phyloP scores from a whole-genome alignment of 805 yeast species.

The Ogataea henricii region DNA sequence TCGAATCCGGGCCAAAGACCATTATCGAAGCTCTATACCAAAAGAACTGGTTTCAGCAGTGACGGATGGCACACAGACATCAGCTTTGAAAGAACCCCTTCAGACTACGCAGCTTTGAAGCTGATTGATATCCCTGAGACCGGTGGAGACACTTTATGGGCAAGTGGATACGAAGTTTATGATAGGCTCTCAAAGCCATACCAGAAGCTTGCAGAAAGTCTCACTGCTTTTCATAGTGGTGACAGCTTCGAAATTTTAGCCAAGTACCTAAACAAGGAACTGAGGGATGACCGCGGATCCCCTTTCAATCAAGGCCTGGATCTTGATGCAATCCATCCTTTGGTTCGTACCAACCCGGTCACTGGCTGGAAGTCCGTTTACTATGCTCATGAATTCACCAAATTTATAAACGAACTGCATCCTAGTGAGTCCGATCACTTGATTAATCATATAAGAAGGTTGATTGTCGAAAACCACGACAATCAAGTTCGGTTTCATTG shows the following conservation, averaged over 20 bases:
- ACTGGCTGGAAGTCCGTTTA: slow-evolving; percentile 65
- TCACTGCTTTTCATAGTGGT: slow-evolving; percentile 47
- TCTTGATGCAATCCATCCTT: slow-evolving; percentile 52
- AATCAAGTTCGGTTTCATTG: slow-evolving; percentile 54
- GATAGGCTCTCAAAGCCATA: slow-evolving; percentile 53
- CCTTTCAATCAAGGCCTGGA: slow-evolving; percentile 2
- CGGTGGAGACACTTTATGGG: slow-evolving; percentile 59
- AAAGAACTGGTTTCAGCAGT: neutral
- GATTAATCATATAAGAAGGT: slow-evolving; percentile 40
- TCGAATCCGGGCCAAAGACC: too few relatives aligned
- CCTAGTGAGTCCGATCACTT: slow-evolving; percentile 50
- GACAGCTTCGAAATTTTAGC: slow-evolving; percentile 43
- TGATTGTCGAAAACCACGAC: slow-evolving; percentile 52
- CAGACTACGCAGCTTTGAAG: slow-evolving; percentile 55
- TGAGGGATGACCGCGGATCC: slow-evolving; percentile 4
- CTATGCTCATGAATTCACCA: slow-evolving; percentile 51
- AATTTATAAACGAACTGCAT: slow-evolving; percentile 51
- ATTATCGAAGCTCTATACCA: neutral
- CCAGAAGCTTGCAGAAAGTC: slow-evolving; percentile 46
- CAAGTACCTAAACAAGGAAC: neutral
- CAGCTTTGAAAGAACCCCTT: slow-evolving; percentile 55
- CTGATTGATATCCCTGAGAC: slow-evolving; percentile 48
- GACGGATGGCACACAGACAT: slow-evolving; percentile 41
- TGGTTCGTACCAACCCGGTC: slow-evolving; percentile 65
- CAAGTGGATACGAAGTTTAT: slow-evolving; percentile 57